Conservation (phyloP, 148 eudicot species). For the Rheum nobile region DNA sequence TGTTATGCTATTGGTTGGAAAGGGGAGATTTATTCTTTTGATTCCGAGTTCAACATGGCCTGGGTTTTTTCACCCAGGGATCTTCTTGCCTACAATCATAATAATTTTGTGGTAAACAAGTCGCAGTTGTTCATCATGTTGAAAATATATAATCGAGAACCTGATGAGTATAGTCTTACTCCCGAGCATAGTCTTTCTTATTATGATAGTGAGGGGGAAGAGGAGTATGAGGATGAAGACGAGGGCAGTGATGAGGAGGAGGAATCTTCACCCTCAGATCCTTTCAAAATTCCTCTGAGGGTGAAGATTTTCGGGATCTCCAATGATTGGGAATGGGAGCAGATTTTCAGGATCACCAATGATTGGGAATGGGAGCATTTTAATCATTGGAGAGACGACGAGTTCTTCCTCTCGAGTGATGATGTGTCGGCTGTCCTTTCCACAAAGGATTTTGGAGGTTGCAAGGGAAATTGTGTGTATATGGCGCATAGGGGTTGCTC, state of each 20-base stretch:
- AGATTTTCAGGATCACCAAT: neutral
- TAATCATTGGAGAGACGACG: neutral
- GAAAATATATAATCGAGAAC: neutral
- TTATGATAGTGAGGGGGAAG: neutral
- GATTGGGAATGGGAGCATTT: neutral
- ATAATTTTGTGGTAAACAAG: neutral
- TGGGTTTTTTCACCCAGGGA: neutral
- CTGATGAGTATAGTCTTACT: neutral
- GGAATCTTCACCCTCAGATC: no score
- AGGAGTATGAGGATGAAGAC: neutral
- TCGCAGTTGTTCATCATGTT: neutral
- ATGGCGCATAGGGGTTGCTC: neutral
- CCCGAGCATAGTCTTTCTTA: no score
- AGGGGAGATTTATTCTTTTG: conserved; percentile 1
- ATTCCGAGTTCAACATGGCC: neutral
- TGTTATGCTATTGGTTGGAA: conserved; percentile 8
- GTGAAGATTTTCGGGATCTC: neutral
- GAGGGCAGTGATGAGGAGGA: neutral
- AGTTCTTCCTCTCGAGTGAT: conserved; percentile 9
- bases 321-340: neutral
- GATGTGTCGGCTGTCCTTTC: conserved; percentile 10
- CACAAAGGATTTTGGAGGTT: neutral
- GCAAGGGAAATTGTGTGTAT: conserved; percentile 8
- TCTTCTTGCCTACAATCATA: neutral
- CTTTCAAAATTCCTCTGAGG: neutral